Evolutionary conservation across 1,284 basidiomycete species (phyloP), one percentile per base, ranked within the genome.

Genomic region (Flammula alnicola): DNA sequence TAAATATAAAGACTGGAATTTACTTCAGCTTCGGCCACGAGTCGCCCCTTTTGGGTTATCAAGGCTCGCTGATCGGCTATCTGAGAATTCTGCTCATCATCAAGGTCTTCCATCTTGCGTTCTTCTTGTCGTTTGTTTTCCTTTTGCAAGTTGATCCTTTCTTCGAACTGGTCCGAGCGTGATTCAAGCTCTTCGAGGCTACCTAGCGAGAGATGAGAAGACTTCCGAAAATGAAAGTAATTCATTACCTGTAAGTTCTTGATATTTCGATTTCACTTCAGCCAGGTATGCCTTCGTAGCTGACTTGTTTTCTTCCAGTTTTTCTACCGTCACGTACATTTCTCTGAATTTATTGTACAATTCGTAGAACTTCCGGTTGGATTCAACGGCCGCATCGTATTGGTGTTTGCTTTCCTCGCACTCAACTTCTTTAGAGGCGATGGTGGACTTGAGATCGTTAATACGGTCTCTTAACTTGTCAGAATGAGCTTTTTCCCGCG

Each of bases 321-420:
- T 78, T 51, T 91, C 84, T 14, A 89, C 83, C 52, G 84, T 83
- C 43, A 87, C 72, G 62, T 93, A 93, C 39, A 91, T 81, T 64
- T 94, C 86, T 30, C 89, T 83, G 67, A 98, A 98, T 60, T 88
- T 88, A 12, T 84, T 84, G 1, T 93, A 88, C 39, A 86, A 80
- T 47, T 95, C 88, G 62, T 92, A 88, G 65, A 95, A 92, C 39
- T 84, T 81, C 51, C 85, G 77, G 66, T 99, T 99, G 30, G 85
- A 78, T 36, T 80, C 76, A 38, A 87, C 86, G 31, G 93, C 73
- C 12, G 73, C 71, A 20, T 88, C 81, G 57, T 91, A 87, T 49
- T 85, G 70, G 9, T 70, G 72, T 70, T 79, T 91, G 58, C 88
- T 79, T 19, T 85, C 78, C 47, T 94, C 89, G 38, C 87, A 83